Conservation (phyloP, 1,284 basidiomycete genomes). For the Dichomitus squalens region DNA sequence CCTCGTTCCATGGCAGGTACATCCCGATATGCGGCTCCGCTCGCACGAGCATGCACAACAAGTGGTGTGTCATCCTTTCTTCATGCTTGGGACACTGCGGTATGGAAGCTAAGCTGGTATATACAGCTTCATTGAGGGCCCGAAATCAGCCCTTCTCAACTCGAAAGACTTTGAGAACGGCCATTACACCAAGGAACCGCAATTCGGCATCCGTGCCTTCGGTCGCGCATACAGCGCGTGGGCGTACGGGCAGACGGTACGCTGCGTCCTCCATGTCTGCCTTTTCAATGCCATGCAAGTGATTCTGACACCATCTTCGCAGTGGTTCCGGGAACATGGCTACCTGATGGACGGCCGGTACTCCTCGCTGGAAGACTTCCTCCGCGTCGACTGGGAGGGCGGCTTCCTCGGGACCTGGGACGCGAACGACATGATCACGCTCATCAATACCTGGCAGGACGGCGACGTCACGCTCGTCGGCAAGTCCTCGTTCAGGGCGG, state of each 20-base stretch:
- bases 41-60: conserved; percentile 61
- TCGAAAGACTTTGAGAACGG: conserved; percentile 61
- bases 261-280: conserved; percentile 12
- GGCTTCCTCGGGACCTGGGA: conserved; percentile 51
- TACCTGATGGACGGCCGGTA: conserved; percentile 49
- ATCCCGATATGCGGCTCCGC: conserved; percentile 59
- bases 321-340: conserved; percentile 60
- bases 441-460: conserved; percentile 57
- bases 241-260: conserved; percentile 58
- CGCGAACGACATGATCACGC: conserved; percentile 56
- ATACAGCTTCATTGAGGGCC: conserved; percentile 59
- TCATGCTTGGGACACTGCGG: not conserved
- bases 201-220: conserved; percentile 56
- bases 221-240: conserved; percentile 60
- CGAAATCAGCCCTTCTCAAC: conserved; percentile 55
- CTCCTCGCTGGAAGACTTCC: conserved; percentile 50
- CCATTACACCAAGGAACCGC: conserved; percentile 50
- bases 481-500: not conserved
- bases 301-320: not conserved
- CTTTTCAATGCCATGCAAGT: not conserved
- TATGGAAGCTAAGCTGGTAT: not conserved
- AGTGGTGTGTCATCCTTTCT: conserved; percentile 43
- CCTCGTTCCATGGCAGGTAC: conserved; percentile 36
- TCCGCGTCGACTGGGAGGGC: conserved; percentile 55
- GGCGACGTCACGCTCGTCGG: conserved; percentile 54